Evolutionary conservation across 305 asterid genomes (phyloP), one percentile per base, ranked within the genome.

Genomic region (Lippia alba): DNA sequence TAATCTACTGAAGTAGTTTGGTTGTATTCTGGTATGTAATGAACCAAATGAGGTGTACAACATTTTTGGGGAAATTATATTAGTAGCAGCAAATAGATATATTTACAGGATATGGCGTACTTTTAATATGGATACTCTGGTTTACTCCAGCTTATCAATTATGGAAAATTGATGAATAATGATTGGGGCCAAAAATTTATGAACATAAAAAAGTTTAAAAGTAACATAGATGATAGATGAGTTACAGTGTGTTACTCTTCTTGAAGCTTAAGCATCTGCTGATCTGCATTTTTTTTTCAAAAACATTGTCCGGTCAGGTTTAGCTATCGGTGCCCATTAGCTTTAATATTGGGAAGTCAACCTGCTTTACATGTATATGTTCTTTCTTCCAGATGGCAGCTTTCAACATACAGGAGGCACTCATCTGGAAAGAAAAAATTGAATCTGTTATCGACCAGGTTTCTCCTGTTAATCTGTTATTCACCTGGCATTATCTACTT

Each of bases 361-460:
- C 57, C 57, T 74, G 40, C 71, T 76, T 63, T 61, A 56, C 74
- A 14, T 71, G 14, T 71, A 19, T 20, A 57, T 66, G 10, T 75
- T 59, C 65, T 66, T 72, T 74, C 80, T 79, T 70, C 77, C 90
- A 94, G 97, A 91, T 94, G 98, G 97, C 97, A 66, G 97, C 98
- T 82, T 94, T 91, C 85, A 94, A 94, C 87, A 94, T 94, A 70
- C 97, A 91, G 85, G 98, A 94, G 76, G 94, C 98, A 56, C 91
- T 88, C 70, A 64, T 76, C 61, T 86, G 91, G 94, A 84, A 82
- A 81, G 84, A 86, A 78, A 90, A 95, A 82, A 85, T 95, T 44
- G 99, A 95, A 83, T 95, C 85, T 69, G 94, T 90, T 61, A 95
- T 95, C 32, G 99, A 92, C 77, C 98, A 89, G 99, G 99, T 95